phyloP scores from a whole-genome alignment of 345 rosid species.

The Eucalyptus polybractea region DNA sequence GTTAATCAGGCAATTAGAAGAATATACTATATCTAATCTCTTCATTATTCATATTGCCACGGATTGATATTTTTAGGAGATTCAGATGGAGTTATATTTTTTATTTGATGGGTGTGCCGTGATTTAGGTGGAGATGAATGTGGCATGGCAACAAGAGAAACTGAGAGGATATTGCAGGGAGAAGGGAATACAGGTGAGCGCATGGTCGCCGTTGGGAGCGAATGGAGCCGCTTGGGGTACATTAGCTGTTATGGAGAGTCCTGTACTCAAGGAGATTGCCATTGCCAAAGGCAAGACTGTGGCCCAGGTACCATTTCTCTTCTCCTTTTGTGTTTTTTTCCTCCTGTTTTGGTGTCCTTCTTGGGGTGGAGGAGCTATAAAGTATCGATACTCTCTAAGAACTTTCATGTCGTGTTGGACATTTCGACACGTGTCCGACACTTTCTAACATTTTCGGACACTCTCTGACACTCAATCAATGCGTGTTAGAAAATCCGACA shows the following conservation, averaged over 20 bases:
- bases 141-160: conserved; percentile 7
- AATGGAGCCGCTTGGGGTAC: conserved; percentile 9
- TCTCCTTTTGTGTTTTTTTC: not conserved
- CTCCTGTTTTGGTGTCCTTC: not conserved
- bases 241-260: not conserved
- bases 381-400: too few relatives aligned
- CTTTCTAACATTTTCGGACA: too few relatives aligned
- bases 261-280: not conserved
- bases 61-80: not conserved
- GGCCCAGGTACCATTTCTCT: not conserved
- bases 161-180: not conserved
- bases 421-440: too few relatives aligned
- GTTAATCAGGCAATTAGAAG: conserved; percentile 7
- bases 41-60: not conserved
- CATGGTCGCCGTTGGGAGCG: conserved; percentile 6
- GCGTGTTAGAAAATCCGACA: too few relatives aligned
- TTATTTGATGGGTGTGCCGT: not conserved
- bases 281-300: not conserved
- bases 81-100: not conserved
- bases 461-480: too few relatives aligned
- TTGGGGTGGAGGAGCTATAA: too few relatives aligned
- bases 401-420: too few relatives aligned
- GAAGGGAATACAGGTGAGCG: conserved; percentile 2
- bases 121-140: conserved; percentile 3
- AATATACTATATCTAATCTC: not conserved